Conservation (phyloP, 805 yeast species). For the Wickerhamiella australiensis region DNA sequence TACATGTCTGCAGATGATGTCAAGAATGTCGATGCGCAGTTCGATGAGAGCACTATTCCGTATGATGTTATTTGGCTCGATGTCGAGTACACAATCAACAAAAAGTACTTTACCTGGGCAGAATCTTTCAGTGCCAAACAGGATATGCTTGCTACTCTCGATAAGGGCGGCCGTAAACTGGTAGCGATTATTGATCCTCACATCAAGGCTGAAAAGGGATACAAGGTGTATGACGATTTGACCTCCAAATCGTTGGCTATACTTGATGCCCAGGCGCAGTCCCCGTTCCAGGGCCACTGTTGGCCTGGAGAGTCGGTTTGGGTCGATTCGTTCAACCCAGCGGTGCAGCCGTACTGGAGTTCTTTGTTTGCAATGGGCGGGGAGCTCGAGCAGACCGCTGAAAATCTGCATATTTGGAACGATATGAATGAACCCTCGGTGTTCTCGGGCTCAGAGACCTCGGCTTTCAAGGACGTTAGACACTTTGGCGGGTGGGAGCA, state of each 20-base stretch:
- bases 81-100: conserved; percentile 76
- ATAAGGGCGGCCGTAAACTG: conserved; percentile 61
- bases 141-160: conserved; percentile 52
- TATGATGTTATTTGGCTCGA: conserved; percentile 92
- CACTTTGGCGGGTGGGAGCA: conserved; percentile 81
- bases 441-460: conserved; percentile 88
- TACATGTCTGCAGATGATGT: conserved; percentile 84
- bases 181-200: conserved; percentile 90
- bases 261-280: conserved; percentile 33
- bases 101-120: conserved; percentile 90
- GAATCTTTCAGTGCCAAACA: conserved; percentile 61
- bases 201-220: conserved; percentile 46
- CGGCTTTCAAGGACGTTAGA: conserved; percentile 68
- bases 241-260: conserved; percentile 36
- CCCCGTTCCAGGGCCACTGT: conserved; percentile 68
- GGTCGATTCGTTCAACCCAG: conserved; percentile 74
- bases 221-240: conserved; percentile 48
- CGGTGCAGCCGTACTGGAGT: conserved; percentile 50
- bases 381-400: conserved; percentile 37
- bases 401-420: conserved; percentile 81
- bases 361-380: conserved; percentile 35
- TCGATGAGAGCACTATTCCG: conserved; percentile 68
- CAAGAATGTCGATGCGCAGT: conserved; percentile 49
- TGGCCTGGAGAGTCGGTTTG: conserved; percentile 97
- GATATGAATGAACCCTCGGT: conserved; percentile 98